Conservation (phyloP, 164 flowering plant species). For the Tetracentron sinense region DNA sequence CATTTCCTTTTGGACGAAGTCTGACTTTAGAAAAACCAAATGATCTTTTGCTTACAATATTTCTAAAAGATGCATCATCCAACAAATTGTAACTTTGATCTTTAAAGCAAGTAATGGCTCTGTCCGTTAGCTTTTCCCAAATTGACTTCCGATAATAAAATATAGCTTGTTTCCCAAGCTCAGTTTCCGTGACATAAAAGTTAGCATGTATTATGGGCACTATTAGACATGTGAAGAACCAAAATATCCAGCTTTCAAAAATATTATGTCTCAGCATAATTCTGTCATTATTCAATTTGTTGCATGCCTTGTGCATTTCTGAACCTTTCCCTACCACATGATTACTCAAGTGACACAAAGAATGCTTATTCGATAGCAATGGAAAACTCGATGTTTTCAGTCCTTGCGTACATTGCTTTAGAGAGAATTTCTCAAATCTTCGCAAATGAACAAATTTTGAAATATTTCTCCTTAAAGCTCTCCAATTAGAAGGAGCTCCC, state of each 20-base stretch:
- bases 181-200: constrained; percentile 88
- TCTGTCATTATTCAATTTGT: constrained; percentile 11
- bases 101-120: constrained; percentile 30
- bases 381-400: constrained; percentile 48
- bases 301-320: constrained; percentile 4
- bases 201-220: constrained; percentile 62
- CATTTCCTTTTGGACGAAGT: constrained; percentile 64
- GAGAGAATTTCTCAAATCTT: constrained; percentile 70
- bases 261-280: constrained; percentile 31
- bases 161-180: constrained; percentile 56
- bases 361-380: constrained; percentile 32
- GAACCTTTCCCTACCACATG: constrained; percentile 4
- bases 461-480: constrained; percentile 69
- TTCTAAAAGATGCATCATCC: constrained; percentile 31
- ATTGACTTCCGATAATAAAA: constrained; percentile 59
- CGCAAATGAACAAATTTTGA: constrained; percentile 56
- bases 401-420: constrained; percentile 64
- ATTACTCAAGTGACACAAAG: constrained; percentile 17
- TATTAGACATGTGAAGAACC: constrained; percentile 68
- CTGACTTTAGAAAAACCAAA: constrained; percentile 83
- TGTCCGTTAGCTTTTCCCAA: constrained; percentile 53
- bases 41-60: constrained; percentile 36
- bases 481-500: constrained; percentile 59
- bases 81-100: constrained; percentile 35
- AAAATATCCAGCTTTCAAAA: constrained; percentile 61